Percentiles rank a stretch among this genome's conserved stretches.
phyloP scores from a whole-genome alignment of 495 filamentous ascomycete species.

The Collariella sp. region DNA sequence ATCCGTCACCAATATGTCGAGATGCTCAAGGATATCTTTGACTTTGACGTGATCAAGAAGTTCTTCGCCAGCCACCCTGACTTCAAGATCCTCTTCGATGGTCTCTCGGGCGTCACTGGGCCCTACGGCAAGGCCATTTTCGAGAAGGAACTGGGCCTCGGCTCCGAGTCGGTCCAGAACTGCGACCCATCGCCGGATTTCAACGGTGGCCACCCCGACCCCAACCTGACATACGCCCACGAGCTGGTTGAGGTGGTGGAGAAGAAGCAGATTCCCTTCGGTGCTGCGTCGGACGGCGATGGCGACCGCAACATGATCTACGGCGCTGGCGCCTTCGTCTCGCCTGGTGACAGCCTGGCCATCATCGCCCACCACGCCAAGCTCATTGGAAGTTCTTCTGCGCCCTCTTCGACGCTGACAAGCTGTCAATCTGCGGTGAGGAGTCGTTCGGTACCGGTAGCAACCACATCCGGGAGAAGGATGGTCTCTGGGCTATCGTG shows the following conservation, averaged over 20 bases:
- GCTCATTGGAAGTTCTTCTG: slow-evolving; percentile 99
- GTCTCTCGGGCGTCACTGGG: slow-evolving; percentile 87
- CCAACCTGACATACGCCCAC: slow-evolving; percentile 96
- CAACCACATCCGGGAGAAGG: slow-evolving; percentile 99
- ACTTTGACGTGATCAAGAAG: slow-evolving; percentile 87
- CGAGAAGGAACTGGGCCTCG: slow-evolving; percentile 79
- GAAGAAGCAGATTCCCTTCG: slow-evolving; percentile 85
- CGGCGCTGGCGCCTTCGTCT: slow-evolving; percentile 91
- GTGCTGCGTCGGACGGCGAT: slow-evolving; percentile 91
- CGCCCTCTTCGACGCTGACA: slow-evolving; percentile 90
- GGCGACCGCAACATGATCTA: slow-evolving; percentile 99
- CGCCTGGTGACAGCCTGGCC: slow-evolving; percentile 89
- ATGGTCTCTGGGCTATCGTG: slow-evolving; percentile 92
- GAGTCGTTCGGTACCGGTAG: slow-evolving; percentile 98
- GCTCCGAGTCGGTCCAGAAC: slow-evolving; percentile 74
- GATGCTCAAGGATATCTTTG: slow-evolving; percentile 97
- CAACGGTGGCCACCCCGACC: slow-evolving; percentile 92
- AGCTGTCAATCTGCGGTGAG: slow-evolving; percentile 97
- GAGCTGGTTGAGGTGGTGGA: slow-evolving; percentile 90
- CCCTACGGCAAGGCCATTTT: slow-evolving; percentile 94
- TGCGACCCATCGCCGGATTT: slow-evolving; percentile 90
- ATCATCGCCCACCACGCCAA: slow-evolving; percentile 96
- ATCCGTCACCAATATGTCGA: slow-evolving; percentile 89
- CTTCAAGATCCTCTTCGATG: slow-evolving; percentile 97
- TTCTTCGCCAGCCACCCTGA: slow-evolving; percentile 79